Evolutionary conservation across 2,329 filamentous ascomycete genomes (phyloP).

Genomic region (Lachnellula occidentalis): DNA sequence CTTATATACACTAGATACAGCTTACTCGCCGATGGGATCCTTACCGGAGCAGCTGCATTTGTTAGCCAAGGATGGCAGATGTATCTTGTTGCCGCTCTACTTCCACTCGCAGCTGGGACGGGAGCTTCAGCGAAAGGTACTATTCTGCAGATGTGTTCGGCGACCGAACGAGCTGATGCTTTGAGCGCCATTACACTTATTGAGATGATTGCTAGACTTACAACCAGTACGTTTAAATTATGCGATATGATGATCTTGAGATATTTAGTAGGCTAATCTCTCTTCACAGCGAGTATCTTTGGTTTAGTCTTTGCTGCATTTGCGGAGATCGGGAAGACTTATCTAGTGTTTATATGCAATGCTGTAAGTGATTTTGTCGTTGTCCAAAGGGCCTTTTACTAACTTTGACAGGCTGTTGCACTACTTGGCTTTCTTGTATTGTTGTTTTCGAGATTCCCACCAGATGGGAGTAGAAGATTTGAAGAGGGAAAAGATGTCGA

Average conservation of each 20-base stretch:
- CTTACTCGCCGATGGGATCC: constrained; percentile 55
- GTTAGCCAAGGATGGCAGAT: constrained; percentile 62
- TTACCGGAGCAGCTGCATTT: constrained; percentile 59
- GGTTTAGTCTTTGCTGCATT: constrained; percentile 61
- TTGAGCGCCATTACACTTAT: constrained; percentile 64
- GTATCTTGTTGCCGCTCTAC: constrained; percentile 57
- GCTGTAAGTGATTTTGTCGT: constrained; percentile 40
- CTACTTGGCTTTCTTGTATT: constrained; percentile 45
- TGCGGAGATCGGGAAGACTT: constrained; percentile 51
- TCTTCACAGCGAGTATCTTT: constrained; percentile 52
- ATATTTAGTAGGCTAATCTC: neutral
- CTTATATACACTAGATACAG: constrained; percentile 62
- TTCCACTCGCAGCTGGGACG: constrained; percentile 65
- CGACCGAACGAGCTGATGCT: constrained; percentile 57
- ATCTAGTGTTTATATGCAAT: constrained; percentile 63
- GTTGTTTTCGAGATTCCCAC: constrained; percentile 41
- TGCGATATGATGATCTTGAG: neutral
- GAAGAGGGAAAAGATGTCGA: neutral
- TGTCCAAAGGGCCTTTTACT: neutral
- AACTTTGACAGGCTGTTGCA: constrained; percentile 42
- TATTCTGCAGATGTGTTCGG: constrained; percentile 65
- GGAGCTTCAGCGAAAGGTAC: constrained; percentile 66
- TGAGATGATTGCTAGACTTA: constrained; percentile 61
- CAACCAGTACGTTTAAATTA: constrained; percentile 33
- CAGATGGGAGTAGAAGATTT: constrained; percentile 32